These are phyloP conservation scores for Heliamphora pulchella DNA, from an alignment of 179 eudicot species.

Conservation along the genomic window DNA sequence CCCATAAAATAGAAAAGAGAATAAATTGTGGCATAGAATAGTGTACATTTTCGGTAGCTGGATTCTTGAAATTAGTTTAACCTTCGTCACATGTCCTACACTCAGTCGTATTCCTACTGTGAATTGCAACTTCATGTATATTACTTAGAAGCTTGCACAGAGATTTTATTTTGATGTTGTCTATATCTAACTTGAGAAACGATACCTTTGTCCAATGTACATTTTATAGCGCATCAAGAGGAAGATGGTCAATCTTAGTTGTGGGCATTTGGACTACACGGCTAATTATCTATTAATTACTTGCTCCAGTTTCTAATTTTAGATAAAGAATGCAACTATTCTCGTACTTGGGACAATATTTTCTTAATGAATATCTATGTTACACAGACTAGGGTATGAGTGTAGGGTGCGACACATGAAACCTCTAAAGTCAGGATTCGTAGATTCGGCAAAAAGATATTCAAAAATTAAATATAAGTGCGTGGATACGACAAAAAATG, in stretches of 20 bases:
- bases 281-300: neutral
- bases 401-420: too few species aligned
- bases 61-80: neutral
- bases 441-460: too few species aligned
- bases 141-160: neutral
- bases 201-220: neutral
- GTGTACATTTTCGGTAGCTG: neutral
- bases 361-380: too few species aligned
- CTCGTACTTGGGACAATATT: neutral
- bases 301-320: neutral
- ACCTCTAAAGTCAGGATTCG: too few species aligned
- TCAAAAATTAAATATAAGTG: too few species aligned
- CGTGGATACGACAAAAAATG: too few species aligned
- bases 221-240: neutral
- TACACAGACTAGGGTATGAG: too few species aligned
- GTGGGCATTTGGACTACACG: neutral
- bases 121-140: neutral
- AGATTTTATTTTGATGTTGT: neutral
- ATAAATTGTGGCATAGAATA: neutral
- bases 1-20: neutral
- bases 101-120: neutral
- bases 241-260: neutral
- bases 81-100: neutral
- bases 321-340: neutral
- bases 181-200: neutral